Evolutionary conservation across 139 green algal genomes (phyloP).

Genomic region (Coelastrella sp.): DNA sequence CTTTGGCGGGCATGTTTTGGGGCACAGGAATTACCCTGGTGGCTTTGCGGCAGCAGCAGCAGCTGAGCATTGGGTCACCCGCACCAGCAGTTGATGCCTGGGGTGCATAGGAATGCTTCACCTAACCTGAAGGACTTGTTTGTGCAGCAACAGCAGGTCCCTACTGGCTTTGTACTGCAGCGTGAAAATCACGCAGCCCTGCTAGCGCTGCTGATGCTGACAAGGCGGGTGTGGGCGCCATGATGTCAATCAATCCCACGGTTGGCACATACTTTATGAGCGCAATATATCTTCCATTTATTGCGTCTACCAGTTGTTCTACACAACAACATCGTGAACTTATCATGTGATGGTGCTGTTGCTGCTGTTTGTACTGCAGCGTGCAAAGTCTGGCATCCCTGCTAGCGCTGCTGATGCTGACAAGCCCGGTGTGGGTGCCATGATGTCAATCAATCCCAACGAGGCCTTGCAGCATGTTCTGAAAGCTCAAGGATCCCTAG

Average conservation of each 20-base stretch:
- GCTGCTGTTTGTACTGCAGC: not conserved
- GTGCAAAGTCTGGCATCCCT: not conserved
- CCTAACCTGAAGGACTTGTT: not conserved
- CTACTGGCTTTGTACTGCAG: not conserved
- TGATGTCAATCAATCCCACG: no score
- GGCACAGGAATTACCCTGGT: not conserved
- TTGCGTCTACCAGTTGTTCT: no score
- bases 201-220: not conserved
- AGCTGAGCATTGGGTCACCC: no score
- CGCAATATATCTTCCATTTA: no score
- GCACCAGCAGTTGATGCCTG: slow-evolving; percentile 16
- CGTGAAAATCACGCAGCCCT: not conserved
- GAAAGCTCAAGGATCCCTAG: not conserved
- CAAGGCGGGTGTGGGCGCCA: not conserved
- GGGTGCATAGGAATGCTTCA: not conserved
- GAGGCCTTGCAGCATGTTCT: slow-evolving; percentile 29
- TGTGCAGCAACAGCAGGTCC: slow-evolving; percentile 24
- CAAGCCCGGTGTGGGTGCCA: not conserved
- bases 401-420: not conserved
- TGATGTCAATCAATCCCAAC: not conserved
- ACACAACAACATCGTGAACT: no score
- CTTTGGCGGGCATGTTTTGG: not conserved
- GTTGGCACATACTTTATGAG: no score
- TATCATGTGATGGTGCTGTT: no score
- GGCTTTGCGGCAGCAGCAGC: no score